phyloP scores from a whole-genome alignment of 2,329 filamentous ascomycete genomes.

The Ascochyta lentis region DNA sequence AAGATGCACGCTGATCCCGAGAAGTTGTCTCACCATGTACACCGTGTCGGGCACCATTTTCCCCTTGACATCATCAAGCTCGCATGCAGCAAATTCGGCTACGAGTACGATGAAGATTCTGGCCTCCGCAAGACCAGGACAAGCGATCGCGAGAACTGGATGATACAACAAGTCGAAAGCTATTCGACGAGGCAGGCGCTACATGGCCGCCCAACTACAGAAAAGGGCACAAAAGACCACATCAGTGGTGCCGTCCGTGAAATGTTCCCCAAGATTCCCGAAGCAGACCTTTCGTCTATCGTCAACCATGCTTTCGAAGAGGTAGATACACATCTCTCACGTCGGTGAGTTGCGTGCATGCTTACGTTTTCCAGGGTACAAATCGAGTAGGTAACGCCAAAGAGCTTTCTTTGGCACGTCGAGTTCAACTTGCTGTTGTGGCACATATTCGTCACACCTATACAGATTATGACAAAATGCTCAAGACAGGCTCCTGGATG shows the following conservation, averaged over 20 bases:
- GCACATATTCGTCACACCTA: constrained; percentile 68
- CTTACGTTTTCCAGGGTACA: constrained; percentile 54
- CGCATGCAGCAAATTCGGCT: constrained; percentile 60
- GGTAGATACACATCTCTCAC: constrained; percentile 42
- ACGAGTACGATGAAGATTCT: constrained; percentile 28
- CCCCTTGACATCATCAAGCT: constrained; percentile 64
- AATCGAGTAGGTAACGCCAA: constrained; percentile 64
- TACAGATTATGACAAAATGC: constrained; percentile 67
- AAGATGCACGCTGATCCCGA: constrained; percentile 58
- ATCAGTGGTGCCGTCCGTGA: constrained; percentile 66
- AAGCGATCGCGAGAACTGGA: constrained; percentile 33
- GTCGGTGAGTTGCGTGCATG: not conserved
- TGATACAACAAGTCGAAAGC: constrained; percentile 46
- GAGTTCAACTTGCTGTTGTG: constrained; percentile 67
- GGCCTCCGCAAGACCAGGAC: constrained; percentile 33
- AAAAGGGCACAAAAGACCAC: constrained; percentile 60
- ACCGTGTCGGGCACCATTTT: constrained; percentile 69
- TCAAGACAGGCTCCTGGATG: constrained; percentile 60
- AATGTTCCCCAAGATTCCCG: constrained; percentile 68
- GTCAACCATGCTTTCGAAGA: constrained; percentile 67
- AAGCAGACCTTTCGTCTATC: constrained; percentile 63
- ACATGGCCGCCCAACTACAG: constrained; percentile 35
- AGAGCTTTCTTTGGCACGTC: constrained; percentile 61
- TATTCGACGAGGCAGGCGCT: constrained; percentile 37
- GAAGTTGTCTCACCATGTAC: constrained; percentile 65